Evolutionary conservation across 768 basidiomycete genomes (phyloP), one percentile per base, ranked within the genome.

Genomic region (Pulveroboletus sp.): DNA sequence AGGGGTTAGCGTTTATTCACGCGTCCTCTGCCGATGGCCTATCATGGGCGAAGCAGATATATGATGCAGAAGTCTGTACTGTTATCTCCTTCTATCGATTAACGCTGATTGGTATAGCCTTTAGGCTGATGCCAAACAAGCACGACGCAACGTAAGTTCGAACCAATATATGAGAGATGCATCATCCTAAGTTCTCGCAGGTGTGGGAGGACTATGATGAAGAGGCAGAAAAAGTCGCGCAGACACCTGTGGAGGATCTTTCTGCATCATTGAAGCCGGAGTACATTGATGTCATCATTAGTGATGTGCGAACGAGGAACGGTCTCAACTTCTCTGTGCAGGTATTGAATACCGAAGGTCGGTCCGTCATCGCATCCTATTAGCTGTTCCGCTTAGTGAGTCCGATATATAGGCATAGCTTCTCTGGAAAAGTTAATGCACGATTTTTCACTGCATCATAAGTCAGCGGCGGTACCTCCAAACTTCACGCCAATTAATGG

Each of bases 311-410:
- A 47, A 75, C 79, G 8, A 74, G 71, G 49, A 83, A 82, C 47
- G 85, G 83, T 26, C 87, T 97, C 63, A 75, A 69, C 36, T 97
- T 99, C 71, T 95, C 93, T 8, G 86, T 99, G 9, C 95, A 99
- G 67, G 77, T 95, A 42, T 78, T 98, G 17, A 92, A 94, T 66
- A 86, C 88, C 1, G 89, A 93, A 71, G 93, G 93, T 88, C 49
- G 46, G 75, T 57, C n/a, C 2, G 24, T 39, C 27, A n/a, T 3
- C 9, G 27, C 15, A 18, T 37, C 33, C 31, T 26, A 8, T 27
- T 33, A 33, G 18, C 3, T 17, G 7, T 6, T 28, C 15, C 24
- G 12, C 40, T 58, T 15, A 39, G 47, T 43, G 24, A 30, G 47
- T 39, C 38, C 45, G 31, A 47, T 39, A 21, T 30, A 11, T 48